phyloP scores from a whole-genome alignment of 208 protist species.

The Trypanosoma cruzi region DNA sequence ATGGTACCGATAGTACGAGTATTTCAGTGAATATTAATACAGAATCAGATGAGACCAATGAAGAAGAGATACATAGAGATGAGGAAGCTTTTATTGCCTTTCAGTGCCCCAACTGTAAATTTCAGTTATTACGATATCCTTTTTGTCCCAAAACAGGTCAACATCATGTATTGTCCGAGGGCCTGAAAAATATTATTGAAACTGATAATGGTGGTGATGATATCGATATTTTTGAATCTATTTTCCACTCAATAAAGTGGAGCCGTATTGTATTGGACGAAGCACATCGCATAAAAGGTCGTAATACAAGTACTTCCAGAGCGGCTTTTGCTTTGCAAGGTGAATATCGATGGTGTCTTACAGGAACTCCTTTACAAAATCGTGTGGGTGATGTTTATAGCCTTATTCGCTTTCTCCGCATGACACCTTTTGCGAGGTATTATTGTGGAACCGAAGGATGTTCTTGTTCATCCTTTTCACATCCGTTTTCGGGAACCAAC shows the following conservation, averaged over 20 bases:
- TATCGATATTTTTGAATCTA: constrained; percentile 59
- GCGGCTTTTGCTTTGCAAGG: constrained; percentile 80
- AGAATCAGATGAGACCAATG: not conserved
- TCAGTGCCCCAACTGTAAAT: constrained; percentile 64
- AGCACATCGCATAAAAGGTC: constrained; percentile 92
- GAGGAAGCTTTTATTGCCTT: constrained; percentile 46
- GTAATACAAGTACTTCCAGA: constrained; percentile 87
- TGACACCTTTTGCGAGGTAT: constrained; percentile 85
- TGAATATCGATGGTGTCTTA: constrained; percentile 91
- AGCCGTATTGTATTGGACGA: constrained; percentile 93
- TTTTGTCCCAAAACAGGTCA: constrained; percentile 89
- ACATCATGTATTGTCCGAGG: constrained; percentile 71
- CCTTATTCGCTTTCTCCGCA: constrained; percentile 95
- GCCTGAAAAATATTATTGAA: constrained; percentile 68
- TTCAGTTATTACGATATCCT: constrained; percentile 79
- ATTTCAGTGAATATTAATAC: constrained; percentile 24
- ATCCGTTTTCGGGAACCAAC: constrained; percentile 83
- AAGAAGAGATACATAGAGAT: constrained; percentile 33
- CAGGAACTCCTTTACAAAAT: constrained; percentile 97
- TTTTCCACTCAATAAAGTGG: constrained; percentile 89
- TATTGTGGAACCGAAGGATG: constrained; percentile 88
- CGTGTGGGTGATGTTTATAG: constrained; percentile 97
- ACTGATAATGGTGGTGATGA: constrained; percentile 79
- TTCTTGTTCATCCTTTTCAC: constrained; percentile 87
- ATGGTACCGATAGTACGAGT: constrained; percentile 26